Percentiles rank a stretch among this genome's conserved stretches.
Conservation (phyloP, 169 alveolate genomes). For the Cryptosporidium baileyi region DNA sequence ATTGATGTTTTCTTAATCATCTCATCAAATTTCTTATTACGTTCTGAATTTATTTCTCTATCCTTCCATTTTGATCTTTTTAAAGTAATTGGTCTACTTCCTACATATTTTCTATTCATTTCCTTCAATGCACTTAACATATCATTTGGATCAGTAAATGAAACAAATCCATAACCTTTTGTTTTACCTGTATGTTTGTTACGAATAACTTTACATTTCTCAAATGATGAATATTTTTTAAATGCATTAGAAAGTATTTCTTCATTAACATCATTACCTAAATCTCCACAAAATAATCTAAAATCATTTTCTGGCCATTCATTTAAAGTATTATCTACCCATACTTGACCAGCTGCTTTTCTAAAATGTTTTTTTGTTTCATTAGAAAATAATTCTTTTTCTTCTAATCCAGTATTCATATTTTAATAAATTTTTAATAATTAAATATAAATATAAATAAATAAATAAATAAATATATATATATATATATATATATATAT, state of each 20-base stretch:
- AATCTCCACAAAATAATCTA: slow-evolving; percentile 95
- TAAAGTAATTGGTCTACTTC: slow-evolving; percentile 92
- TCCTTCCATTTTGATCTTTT: slow-evolving; percentile 93
- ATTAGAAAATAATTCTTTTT: not conserved
- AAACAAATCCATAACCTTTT: slow-evolving; percentile 96
- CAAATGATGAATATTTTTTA: slow-evolving; percentile 92
- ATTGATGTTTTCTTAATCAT: not conserved
- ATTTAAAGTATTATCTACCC: slow-evolving; percentile 96
- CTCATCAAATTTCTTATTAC: slow-evolving; percentile 71
- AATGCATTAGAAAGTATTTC: slow-evolving; percentile 95
- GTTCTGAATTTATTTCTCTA: slow-evolving; percentile 84
- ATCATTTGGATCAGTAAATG: slow-evolving; percentile 89
- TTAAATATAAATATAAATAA: slow-evolving; percentile 16
- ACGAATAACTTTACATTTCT: slow-evolving; percentile 87
- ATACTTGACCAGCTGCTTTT: slow-evolving; percentile 94
- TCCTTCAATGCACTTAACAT: slow-evolving; percentile 92
- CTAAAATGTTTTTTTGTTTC: slow-evolving; percentile 80
- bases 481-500: not conserved
- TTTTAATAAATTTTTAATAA: slow-evolving; percentile 9
- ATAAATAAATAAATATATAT: not conserved
- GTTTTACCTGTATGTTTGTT: slow-evolving; percentile 94
- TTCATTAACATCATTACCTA: slow-evolving; percentile 97
- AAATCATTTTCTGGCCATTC: slow-evolving; percentile 97
- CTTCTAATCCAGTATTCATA: slow-evolving; percentile 3
- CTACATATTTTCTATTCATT: slow-evolving; percentile 94